phyloP scores from a whole-genome alignment of 73 alveolate genomes.

The Uronychia setigera region DNA sequence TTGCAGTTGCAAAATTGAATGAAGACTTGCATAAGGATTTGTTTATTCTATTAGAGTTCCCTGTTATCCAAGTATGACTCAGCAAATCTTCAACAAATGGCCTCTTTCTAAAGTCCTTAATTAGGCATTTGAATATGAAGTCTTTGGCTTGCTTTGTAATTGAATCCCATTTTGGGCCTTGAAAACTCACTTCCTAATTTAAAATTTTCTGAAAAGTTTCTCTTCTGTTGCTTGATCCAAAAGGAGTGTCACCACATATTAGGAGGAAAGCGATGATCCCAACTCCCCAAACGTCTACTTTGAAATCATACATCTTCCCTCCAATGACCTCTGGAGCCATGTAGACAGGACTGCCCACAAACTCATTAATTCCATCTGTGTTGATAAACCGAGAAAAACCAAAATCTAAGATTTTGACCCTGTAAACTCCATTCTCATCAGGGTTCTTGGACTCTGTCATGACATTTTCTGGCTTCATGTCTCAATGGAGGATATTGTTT shows the following conservation, averaged over 20 bases:
- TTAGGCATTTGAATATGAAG: background rate
- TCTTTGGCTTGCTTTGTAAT: background rate
- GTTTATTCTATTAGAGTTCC: no score
- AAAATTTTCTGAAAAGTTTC: background rate
- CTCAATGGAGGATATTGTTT: constrained; percentile 1
- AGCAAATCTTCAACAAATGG: background rate
- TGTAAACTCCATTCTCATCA: constrained; percentile 25
- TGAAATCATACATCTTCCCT: constrained; percentile 62
- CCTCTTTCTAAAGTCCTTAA: background rate
- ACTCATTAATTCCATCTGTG: constrained; percentile 41
- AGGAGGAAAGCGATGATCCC: constrained; percentile 55
- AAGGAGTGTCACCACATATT: constrained; percentile 54
- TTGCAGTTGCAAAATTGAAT: no score
- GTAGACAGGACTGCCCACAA: constrained; percentile 59
- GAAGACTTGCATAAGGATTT: no score
- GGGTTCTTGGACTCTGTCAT: constrained; percentile 27
- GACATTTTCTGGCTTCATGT: constrained; percentile 12
- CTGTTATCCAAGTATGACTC: background rate
- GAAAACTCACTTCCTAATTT: background rate
- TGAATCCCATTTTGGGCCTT: background rate
- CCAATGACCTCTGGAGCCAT: constrained; percentile 69
- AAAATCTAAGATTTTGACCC: constrained; percentile 54
- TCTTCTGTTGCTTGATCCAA: constrained; percentile 10
- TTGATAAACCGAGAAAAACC: constrained; percentile 55
- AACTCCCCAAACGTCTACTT: constrained; percentile 71